These are phyloP conservation scores for Cadophora malorum DNA, from an alignment of 2,329 filamentous ascomycete species.

Conservation along the genomic window DNA sequence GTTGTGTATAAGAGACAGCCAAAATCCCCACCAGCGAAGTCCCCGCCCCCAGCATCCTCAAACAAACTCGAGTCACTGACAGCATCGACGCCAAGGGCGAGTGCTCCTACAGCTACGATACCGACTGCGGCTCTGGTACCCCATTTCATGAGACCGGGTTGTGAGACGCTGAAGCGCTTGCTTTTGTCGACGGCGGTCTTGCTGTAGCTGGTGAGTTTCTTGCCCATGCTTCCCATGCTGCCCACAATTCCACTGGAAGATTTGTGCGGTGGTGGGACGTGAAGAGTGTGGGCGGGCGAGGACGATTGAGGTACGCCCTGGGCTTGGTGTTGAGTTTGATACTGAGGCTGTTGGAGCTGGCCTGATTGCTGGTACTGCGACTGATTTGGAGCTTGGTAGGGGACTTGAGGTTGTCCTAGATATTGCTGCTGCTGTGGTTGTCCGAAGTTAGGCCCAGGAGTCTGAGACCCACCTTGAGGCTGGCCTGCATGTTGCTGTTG, in stretches of 20 bases:
- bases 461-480: too few relatives aligned
- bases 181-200: conserved; percentile 11
- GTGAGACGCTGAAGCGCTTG: conserved; percentile 15
- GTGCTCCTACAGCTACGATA: conserved; percentile 10
- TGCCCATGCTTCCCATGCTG: conserved; percentile 8
- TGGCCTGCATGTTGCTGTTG: not conserved
- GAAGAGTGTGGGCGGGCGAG: not conserved
- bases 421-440: not conserved
- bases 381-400: not conserved
- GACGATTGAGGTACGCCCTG: not conserved
- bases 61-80: conserved; percentile 9
- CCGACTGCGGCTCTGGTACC: conserved; percentile 17
- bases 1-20: too few relatives aligned
- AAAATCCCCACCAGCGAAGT: conserved; percentile 6
- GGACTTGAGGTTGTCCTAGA: not conserved
- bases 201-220: conserved; percentile 1
- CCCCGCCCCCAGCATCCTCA: conserved; percentile 16
- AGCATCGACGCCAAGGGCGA: conserved; percentile 19
- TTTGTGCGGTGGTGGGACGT: conserved; percentile 9
- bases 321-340: not conserved
- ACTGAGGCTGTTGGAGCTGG: not conserved
- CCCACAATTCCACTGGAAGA: conserved; percentile 5
- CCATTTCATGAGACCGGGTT: conserved; percentile 22
- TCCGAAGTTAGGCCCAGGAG: too few relatives aligned
- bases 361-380: not conserved